phyloP scores from a whole-genome alignment of 768 basidiomycete genomes.

The Suillus hirtellus region DNA sequence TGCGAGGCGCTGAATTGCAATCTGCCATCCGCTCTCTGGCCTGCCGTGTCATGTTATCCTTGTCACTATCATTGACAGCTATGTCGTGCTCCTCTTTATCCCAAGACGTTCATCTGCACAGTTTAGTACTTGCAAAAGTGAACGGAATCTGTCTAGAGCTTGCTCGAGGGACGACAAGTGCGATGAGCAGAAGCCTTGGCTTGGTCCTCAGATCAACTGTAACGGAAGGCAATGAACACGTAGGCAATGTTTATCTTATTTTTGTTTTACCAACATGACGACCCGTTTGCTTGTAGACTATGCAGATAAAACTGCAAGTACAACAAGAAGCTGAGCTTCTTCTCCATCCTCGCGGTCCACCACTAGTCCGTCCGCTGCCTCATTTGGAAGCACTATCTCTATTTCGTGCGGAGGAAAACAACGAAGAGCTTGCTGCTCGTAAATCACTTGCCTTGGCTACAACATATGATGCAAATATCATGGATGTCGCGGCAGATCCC shows the following conservation, averaged over 20 bases:
- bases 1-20: conserved; percentile 52
- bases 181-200: conserved; percentile 61
- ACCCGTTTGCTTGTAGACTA: conserved; percentile 18
- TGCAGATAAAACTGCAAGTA: conserved; percentile 17
- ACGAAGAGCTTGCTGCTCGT: conserved; percentile 57
- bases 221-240: conserved; percentile 28
- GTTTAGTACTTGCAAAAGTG: conserved; percentile 44
- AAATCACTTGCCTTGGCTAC: conserved; percentile 39
- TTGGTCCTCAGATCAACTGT: conserved; percentile 49
- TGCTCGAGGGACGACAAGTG: conserved; percentile 53
- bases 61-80: conserved; percentile 56
- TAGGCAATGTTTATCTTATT: conserved; percentile 22
- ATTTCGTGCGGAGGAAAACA: conserved; percentile 60
- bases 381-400: conserved; percentile 61
- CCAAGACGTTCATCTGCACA: conserved; percentile 49
- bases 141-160: conserved; percentile 50
- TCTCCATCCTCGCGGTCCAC: conserved; percentile 79
- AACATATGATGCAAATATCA: conserved; percentile 10
- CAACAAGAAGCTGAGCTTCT: conserved; percentile 56
- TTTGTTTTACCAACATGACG: not conserved
- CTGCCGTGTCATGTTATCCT: conserved; percentile 56
- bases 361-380: conserved; percentile 68
- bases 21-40: conserved; percentile 58
- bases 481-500: conserved; percentile 1
- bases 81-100: conserved; percentile 58